Evolutionary conservation across 805 yeast species (phyloP).

Genomic region (Dipodascus albidus): DNA sequence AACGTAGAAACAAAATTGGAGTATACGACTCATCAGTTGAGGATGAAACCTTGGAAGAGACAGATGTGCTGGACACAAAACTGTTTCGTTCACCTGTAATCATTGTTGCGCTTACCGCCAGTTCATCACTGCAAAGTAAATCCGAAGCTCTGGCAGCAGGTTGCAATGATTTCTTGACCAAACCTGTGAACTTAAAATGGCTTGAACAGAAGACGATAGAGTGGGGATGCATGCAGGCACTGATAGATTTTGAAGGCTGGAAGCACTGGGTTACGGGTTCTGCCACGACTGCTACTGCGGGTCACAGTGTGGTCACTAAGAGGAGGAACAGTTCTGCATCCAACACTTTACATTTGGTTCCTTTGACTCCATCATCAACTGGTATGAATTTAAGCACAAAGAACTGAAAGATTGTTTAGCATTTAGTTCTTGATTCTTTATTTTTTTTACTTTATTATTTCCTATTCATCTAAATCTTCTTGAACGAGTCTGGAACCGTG

Average conservation of each 20-base stretch:
- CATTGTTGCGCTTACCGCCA: slow-evolving; percentile 93
- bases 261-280: slow-evolving; percentile 24
- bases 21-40: slow-evolving; percentile 33
- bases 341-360: background rate
- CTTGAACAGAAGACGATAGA: slow-evolving; percentile 77
- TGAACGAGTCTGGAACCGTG: too few species aligned
- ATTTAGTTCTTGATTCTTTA: too few species aligned
- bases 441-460: background rate
- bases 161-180: slow-evolving; percentile 91
- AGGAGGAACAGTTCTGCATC: background rate
- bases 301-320: background rate
- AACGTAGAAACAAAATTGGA: slow-evolving; percentile 71
- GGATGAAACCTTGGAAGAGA: slow-evolving; percentile 18
- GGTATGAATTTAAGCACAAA: background rate
- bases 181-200: slow-evolving; percentile 94
- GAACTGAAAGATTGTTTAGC: too few species aligned
- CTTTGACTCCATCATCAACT: background rate
- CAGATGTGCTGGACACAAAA: slow-evolving; percentile 46
- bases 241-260: slow-evolving; percentile 94
- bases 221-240: slow-evolving; percentile 99
- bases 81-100: slow-evolving; percentile 91
- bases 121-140: slow-evolving; percentile 73
- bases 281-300: background rate
- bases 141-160: slow-evolving; percentile 93
- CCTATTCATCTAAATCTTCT: too few species aligned